Conservation (phyloP, 2,329 filamentous ascomycete species). For the Aspergillus fructus region DNA sequence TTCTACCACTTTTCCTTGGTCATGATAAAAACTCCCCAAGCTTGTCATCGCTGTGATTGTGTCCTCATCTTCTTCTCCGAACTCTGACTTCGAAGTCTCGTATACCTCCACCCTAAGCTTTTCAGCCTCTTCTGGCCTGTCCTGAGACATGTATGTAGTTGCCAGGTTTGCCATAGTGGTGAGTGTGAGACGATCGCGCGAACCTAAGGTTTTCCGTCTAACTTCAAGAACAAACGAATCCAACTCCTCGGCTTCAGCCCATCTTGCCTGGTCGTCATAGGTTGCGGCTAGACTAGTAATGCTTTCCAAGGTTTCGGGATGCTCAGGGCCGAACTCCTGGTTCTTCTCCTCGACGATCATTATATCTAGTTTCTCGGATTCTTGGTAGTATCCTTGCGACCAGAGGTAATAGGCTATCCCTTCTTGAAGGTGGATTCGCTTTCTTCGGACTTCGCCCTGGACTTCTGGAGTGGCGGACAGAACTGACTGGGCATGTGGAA, state of each 20-base stretch:
- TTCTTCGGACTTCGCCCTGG: conserved; percentile 1
- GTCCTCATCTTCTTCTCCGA: conserved; percentile 18
- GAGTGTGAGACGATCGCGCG: conserved; percentile 18
- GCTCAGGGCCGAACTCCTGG: conserved; percentile 9
- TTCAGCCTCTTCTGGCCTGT: conserved; percentile 17
- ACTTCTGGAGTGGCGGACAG: neutral
- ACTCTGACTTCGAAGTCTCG: conserved; percentile 16
- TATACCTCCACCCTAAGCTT: conserved; percentile 15
- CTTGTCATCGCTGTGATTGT: conserved; percentile 16
- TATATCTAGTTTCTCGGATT: conserved; percentile 10
- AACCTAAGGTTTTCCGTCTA: conserved; percentile 7
- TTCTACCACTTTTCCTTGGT: conserved; percentile 17
- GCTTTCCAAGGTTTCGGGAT: conserved; percentile 17
- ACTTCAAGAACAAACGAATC: neutral
- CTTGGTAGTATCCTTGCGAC: conserved; percentile 11
- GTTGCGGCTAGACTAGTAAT: conserved; percentile 11
- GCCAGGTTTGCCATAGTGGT: conserved; percentile 20
- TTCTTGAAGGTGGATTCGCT: conserved; percentile 13
- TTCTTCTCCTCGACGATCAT: conserved; percentile 16
- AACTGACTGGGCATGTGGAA: conserved; percentile 12
- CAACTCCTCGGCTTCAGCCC: conserved; percentile 10
- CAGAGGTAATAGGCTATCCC: conserved; percentile 14
- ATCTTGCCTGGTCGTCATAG: conserved; percentile 10
- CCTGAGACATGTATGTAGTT: conserved; percentile 16
- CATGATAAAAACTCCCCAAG: conserved; percentile 18